A percentile compares a stretch with the other conserved stretches of the same genome.
phyloP scores from a whole-genome alignment of 2,329 filamentous ascomycete genomes.

The Epichloe bromicola region DNA sequence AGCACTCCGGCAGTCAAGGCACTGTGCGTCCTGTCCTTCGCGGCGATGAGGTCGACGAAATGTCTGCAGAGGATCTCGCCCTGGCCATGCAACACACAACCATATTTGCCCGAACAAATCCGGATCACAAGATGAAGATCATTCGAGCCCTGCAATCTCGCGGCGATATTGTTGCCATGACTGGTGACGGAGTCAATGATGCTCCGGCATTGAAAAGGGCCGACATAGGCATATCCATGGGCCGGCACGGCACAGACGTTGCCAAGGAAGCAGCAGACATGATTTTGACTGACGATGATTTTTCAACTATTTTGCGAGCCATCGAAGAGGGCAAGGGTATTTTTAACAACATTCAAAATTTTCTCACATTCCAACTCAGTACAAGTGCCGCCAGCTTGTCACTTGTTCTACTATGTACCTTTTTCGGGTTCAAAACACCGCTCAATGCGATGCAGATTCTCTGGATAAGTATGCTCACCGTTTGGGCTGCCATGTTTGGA shows the following conservation, averaged over 20 bases:
- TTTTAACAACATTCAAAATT: conserved; percentile 99
- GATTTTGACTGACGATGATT: conserved; percentile 83
- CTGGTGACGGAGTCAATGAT: conserved; percentile 95
- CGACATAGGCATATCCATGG: conserved; percentile 97
- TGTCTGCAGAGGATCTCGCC: conserved; percentile 75
- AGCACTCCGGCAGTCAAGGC: conserved; percentile 39
- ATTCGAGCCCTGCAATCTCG: conserved; percentile 80
- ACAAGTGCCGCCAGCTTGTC: conserved; percentile 89
- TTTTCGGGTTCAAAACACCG: conserved; percentile 86
- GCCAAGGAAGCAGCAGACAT: conserved; percentile 94
- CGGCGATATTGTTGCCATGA: conserved; percentile 97
- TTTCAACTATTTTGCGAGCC: conserved; percentile 80
- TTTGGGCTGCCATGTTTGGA: background rate
- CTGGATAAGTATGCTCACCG: conserved; percentile 69
- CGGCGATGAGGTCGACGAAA: conserved; percentile 84
- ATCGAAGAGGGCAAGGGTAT: conserved; percentile 99
- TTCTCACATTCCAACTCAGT: conserved; percentile 94
- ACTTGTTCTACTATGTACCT: conserved; percentile 83
- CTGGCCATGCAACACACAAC: conserved; percentile 78
- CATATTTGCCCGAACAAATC: conserved; percentile 91
- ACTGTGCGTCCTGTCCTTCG: conserved; percentile 61
- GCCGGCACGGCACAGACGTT: conserved; percentile 85
- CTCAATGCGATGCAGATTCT: conserved; percentile 99
- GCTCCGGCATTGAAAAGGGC: conserved; percentile 93
- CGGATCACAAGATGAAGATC: conserved; percentile 97